Evolutionary conservation across 331 rosid species (phyloP), one percentile per base, ranked within the genome.

Genomic region (Quercus lobata): DNA sequence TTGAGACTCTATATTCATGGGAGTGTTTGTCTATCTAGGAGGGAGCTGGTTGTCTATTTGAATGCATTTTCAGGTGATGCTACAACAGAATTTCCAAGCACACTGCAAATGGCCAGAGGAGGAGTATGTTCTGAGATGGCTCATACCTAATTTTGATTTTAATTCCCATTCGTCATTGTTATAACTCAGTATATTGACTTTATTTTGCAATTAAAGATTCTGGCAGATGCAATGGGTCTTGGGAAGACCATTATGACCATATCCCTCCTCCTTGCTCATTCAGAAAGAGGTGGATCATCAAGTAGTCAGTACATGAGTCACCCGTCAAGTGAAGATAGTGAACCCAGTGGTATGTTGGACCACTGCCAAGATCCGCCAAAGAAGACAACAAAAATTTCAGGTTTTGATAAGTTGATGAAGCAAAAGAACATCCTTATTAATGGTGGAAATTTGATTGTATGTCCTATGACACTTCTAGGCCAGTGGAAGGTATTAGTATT

Each of bases 181-280:
- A 37, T 56, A 74, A 75, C 76, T 60, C 78, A 76, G 61, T 84
- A 44, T 72, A 61, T 72, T 85, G 78, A 80, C 82, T 82, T 71
- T 66, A 27, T 79, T 52, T 44, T 82, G 76, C 80, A 83, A 83
- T 77, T 79, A 84, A 89, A 95, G 99, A 93, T 95, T 87, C 86
- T 95, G 83, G 99, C 97, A 78, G 99, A 95, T 92, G 90, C 97
- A 75, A 95, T 95, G 99, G 99, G 99, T 74, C 90, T 95, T 75
- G 99, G 99, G 80, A 95, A 95, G 92, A 95, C 99, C 75, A 88
- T 95, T 68, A 95, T 95, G 99, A 92, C 97, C 81, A 91, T 95
- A 84, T 82, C 97, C 30, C 97, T 94, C 82, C 97, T 94, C 78
- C 86, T 89, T 75, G 85, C 94, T 69, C 88, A 87, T 86, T 90